phyloP scores from a whole-genome alignment of 768 basidiomycete species.

The Panaeolus cyanescens region DNA sequence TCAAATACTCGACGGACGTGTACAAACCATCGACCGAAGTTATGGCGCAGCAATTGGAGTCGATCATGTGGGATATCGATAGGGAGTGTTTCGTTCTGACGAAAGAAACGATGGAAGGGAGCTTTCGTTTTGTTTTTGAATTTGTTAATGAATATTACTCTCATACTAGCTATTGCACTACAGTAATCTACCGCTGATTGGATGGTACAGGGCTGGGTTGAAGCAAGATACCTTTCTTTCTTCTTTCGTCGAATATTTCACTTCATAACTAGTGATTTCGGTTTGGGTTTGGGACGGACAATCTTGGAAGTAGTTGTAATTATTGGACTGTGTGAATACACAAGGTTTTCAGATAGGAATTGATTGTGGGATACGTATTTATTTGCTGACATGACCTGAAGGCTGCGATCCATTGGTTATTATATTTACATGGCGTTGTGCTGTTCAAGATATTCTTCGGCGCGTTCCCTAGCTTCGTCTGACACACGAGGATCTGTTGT shows the following conservation, averaged over 20 bases:
- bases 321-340: too few relatives aligned
- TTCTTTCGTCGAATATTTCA: too few relatives aligned
- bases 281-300: too few relatives aligned
- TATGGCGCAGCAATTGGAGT: background rate
- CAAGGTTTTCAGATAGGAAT: too few relatives aligned
- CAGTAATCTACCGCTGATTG: background rate
- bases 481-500: background rate
- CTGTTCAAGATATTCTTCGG: background rate
- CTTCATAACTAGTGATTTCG: too few relatives aligned
- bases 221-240: too few relatives aligned
- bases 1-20: background rate
- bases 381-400: too few relatives aligned
- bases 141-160: background rate
- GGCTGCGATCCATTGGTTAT: too few relatives aligned
- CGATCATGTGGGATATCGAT: background rate
- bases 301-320: too few relatives aligned
- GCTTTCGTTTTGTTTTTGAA: background rate
- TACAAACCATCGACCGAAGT: background rate
- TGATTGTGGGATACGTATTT: too few relatives aligned
- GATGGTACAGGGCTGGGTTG: background rate
- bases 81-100: background rate
- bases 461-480: background rate
- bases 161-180: background rate
- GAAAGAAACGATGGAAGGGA: background rate
- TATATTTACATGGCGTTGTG: background rate